Conservation (phyloP, 2,329 filamentous ascomycete species). For the Blastomyces emzantsi region DNA sequence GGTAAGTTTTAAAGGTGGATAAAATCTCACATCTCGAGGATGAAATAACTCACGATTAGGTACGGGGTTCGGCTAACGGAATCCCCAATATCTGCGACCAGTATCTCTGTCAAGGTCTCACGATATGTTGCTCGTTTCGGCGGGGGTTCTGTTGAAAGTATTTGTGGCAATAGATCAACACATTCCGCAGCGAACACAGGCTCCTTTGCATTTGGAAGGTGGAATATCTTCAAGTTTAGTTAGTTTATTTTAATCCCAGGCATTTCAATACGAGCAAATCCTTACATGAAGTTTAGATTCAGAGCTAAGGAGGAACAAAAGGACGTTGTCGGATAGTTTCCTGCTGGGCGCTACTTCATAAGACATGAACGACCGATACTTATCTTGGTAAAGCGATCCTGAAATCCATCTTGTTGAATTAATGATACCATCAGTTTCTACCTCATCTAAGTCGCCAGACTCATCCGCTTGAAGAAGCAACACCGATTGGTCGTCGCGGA, state of each 20-base stretch:
- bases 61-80: slow-evolving; percentile 61
- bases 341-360: slow-evolving; percentile 18
- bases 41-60: slow-evolving; percentile 58
- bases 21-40: not conserved
- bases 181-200: slow-evolving; percentile 67
- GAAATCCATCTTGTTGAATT: slow-evolving; percentile 66
- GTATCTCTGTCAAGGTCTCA: slow-evolving; percentile 66
- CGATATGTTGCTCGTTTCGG: slow-evolving; percentile 61
- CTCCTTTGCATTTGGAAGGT: slow-evolving; percentile 61
- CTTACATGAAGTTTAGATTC: slow-evolving; percentile 67
- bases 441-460: slow-evolving; percentile 75
- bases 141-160: slow-evolving; percentile 62
- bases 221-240: slow-evolving; percentile 54
- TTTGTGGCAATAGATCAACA: slow-evolving; percentile 65
- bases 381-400: slow-evolving; percentile 73
- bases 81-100: slow-evolving; percentile 81
- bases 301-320: slow-evolving; percentile 68
- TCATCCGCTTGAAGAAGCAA: slow-evolving; percentile 71
- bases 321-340: slow-evolving; percentile 41
- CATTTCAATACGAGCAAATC: slow-evolving; percentile 16
- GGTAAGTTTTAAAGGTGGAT: slow-evolving; percentile 1
- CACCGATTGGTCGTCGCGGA: slow-evolving; percentile 74
- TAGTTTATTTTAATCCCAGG: not conserved
- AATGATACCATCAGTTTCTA: slow-evolving; percentile 54
- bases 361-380: slow-evolving; percentile 45